Conservation (phyloP, 495 filamentous ascomycete species). For the Podospora australis region DNA sequence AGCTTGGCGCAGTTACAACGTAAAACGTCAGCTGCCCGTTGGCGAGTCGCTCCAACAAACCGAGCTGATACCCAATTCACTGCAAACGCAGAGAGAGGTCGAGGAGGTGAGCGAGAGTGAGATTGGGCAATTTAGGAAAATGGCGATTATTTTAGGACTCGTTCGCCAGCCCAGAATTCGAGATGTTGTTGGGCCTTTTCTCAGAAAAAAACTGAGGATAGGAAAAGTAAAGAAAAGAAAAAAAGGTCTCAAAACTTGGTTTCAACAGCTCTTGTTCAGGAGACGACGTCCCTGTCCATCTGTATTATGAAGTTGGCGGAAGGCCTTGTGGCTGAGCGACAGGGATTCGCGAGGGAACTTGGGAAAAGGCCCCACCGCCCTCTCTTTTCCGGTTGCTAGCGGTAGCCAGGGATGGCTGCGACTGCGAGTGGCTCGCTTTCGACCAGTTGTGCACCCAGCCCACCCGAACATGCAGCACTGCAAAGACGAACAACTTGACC, state of each 20-base stretch:
- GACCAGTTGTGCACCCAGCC: neutral
- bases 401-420: slow-evolving; percentile 17
- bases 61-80: slow-evolving; percentile 13
- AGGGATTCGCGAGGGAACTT: slow-evolving; percentile 12
- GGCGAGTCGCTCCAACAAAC: slow-evolving; percentile 1
- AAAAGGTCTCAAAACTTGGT: slow-evolving; percentile 19
- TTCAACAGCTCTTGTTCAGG: slow-evolving; percentile 22
- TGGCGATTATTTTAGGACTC: slow-evolving; percentile 1
- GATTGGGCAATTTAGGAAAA: neutral
- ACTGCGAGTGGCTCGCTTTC: slow-evolving; percentile 16
- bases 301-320: slow-evolving; percentile 21
- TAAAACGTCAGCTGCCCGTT: slow-evolving; percentile 12
- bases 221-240: slow-evolving; percentile 12
- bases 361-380: slow-evolving; percentile 9
- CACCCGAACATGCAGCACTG: neutral
- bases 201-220: neutral
- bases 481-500: neutral
- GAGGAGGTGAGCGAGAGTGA: slow-evolving; percentile 1
- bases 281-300: slow-evolving; percentile 10
- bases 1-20: neutral
- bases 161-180: slow-evolving; percentile 3
- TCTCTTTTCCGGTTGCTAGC: no score
- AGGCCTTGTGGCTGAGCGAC: slow-evolving; percentile 22
- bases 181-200: no score
- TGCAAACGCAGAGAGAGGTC: slow-evolving; percentile 1